phyloP scores from a whole-genome alignment of 495 filamentous ascomycete genomes.

The Aspergillus sclerotioniger region DNA sequence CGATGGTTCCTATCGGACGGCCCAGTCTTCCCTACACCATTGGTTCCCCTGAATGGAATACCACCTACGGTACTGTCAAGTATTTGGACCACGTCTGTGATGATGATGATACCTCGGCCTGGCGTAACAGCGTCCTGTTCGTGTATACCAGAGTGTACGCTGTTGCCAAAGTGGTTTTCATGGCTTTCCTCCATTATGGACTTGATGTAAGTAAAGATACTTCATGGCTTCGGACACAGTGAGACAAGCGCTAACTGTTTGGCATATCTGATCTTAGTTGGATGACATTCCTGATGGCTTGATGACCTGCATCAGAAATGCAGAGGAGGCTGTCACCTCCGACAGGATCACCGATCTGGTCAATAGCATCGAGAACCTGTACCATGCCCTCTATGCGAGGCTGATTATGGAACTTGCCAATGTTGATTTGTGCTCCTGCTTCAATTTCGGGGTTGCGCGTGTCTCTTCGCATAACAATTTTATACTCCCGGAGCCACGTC shows the following conservation, averaged over 20 bases:
- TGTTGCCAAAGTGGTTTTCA: slow-evolving; percentile 36
- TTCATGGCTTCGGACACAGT: background rate
- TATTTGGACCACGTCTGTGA: slow-evolving; percentile 20
- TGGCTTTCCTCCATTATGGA: slow-evolving; percentile 33
- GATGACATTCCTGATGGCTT: slow-evolving; percentile 29
- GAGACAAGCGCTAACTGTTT: background rate
- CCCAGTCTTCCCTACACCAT: slow-evolving; percentile 33
- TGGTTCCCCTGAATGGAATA: slow-evolving; percentile 35
- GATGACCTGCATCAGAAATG: slow-evolving; percentile 26
- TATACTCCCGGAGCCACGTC: slow-evolving; percentile 30
- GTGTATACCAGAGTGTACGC: slow-evolving; percentile 36
- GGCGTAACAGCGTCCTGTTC: slow-evolving; percentile 22
- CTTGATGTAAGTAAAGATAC: slow-evolving; percentile 27
- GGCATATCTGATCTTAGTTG: slow-evolving; percentile 18
- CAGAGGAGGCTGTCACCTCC: slow-evolving; percentile 27
- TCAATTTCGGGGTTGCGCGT: slow-evolving; percentile 21
- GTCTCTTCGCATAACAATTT: slow-evolving; percentile 11
- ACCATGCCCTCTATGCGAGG: slow-evolving; percentile 36
- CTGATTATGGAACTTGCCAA: slow-evolving; percentile 38
- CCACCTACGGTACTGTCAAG: slow-evolving; percentile 18
- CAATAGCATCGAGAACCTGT: slow-evolving; percentile 35
- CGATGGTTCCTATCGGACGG: slow-evolving; percentile 24
- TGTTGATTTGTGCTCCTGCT: slow-evolving; percentile 35
- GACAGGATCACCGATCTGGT: slow-evolving; percentile 28
- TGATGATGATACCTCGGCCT: slow-evolving; percentile 18